Percentiles rank a stretch among this genome's conserved stretches.
Conservation (phyloP, 768 basidiomycete genomes). For the Amyloporia xantha region DNA sequence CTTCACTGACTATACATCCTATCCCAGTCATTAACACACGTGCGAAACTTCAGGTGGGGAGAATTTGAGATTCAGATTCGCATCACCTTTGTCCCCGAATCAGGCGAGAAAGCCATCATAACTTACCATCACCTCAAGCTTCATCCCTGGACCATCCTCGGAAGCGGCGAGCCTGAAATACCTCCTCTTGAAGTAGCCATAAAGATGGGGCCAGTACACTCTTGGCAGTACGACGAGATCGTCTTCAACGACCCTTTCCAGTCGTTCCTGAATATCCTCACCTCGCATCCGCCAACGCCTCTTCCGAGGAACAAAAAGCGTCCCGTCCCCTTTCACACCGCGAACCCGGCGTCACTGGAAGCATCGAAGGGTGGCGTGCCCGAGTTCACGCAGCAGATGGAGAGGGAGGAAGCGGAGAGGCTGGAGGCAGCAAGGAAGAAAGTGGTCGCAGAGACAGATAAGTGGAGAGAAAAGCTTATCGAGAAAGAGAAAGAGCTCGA, state of each 20-base stretch:
- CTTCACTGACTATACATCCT: no score
- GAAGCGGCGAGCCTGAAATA: conserved; percentile 62
- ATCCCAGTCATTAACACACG: no score
- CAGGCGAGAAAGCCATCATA: conserved; percentile 83
- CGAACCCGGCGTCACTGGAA: conserved; percentile 47
- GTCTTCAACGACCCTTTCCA: conserved; percentile 93
- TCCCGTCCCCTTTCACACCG: conserved; percentile 67
- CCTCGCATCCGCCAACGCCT: conserved; percentile 75
- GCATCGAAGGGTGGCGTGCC: conserved; percentile 62
- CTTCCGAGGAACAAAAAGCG: conserved; percentile 57
- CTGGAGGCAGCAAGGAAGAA: conserved; percentile 70
- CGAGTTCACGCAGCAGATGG: conserved; percentile 83
- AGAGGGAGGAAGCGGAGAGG: conserved; percentile 76
- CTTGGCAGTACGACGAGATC: conserved; percentile 99
- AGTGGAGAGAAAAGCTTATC: conserved; percentile 56
- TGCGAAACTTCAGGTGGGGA: conserved; percentile 89
- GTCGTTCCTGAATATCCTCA: conserved; percentile 76
- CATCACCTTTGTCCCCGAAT: conserved; percentile 83
- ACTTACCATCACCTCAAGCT: conserved; percentile 94
- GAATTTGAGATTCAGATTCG: conserved; percentile 96
- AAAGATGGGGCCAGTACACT: conserved; percentile 76
- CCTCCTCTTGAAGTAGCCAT: conserved; percentile 61
- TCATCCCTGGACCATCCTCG: conserved; percentile 73
- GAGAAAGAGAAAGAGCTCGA: conserved; percentile 82
- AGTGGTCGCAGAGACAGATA: conserved; percentile 71